Evolutionary conservation across 768 basidiomycete species (phyloP).

Genomic region (Kwoniella bestiolae): DNA sequence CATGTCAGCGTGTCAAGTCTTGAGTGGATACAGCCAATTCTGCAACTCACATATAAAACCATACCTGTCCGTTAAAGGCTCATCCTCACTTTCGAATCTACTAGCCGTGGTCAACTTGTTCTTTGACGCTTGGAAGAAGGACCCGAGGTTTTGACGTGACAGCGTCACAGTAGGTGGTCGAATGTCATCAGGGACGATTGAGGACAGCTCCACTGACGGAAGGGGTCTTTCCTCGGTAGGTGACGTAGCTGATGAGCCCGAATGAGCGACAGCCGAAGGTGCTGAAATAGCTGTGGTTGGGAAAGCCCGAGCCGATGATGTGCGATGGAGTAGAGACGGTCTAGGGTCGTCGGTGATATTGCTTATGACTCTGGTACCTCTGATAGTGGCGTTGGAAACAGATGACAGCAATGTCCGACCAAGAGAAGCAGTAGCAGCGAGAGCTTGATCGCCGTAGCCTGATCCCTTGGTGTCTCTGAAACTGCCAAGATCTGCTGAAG

Average conservation of each 20-base stretch:
- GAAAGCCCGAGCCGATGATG: slow-evolving; percentile 31
- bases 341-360: slow-evolving; percentile 18
- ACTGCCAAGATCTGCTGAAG: neutral
- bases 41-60: slow-evolving; percentile 56
- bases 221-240: slow-evolving; percentile 21
- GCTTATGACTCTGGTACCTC: slow-evolving; percentile 22
- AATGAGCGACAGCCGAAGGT: slow-evolving; percentile 15
- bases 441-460: slow-evolving; percentile 49
- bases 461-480: neutral
- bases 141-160: slow-evolving; percentile 46
- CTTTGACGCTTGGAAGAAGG: slow-evolving; percentile 36
- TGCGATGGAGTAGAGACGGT: slow-evolving; percentile 40
- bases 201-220: slow-evolving; percentile 50
- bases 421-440: slow-evolving; percentile 44
- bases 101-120: slow-evolving; percentile 38
- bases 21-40: no score
- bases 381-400: slow-evolving; percentile 37
- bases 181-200: slow-evolving; percentile 44
- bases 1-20: slow-evolving; percentile 10
- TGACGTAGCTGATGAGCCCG: slow-evolving; percentile 21
- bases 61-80: slow-evolving; percentile 54
- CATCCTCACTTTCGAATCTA: slow-evolving; percentile 45
- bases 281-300: slow-evolving; percentile 43
- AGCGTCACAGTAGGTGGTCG: slow-evolving; percentile 54
- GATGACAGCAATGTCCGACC: slow-evolving; percentile 42